Evolutionary conservation across 2,329 filamentous ascomycete species (phyloP).

Genomic region (Xenoacremonium recifei): DNA sequence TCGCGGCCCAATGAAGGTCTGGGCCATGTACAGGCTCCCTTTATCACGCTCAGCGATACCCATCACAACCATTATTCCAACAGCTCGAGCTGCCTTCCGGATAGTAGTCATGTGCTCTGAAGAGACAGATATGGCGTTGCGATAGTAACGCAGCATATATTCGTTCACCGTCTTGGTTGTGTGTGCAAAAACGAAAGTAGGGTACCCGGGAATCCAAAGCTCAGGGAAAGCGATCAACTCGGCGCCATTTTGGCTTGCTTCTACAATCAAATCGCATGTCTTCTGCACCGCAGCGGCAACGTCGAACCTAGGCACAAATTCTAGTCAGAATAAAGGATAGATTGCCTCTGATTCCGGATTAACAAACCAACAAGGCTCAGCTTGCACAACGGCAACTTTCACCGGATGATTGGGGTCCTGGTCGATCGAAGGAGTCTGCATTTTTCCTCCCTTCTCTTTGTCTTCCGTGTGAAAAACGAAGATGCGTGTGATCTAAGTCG

Average conservation of each 20-base stretch:
- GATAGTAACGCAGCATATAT: background rate
- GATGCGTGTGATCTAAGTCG: too few relatives aligned
- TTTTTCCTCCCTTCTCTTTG: too few relatives aligned
- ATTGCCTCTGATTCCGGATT: too few relatives aligned
- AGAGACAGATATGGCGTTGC: slow-evolving; percentile 34
- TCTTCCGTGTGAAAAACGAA: too few relatives aligned
- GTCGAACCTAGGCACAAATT: too few relatives aligned
- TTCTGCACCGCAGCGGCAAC: slow-evolving; percentile 4
- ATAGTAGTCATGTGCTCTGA: slow-evolving; percentile 38
- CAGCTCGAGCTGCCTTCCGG: slow-evolving; percentile 25
- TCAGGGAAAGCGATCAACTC: slow-evolving; percentile 53
- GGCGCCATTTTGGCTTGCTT: slow-evolving; percentile 50
- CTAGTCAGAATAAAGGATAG: too few relatives aligned
- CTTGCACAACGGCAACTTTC: slow-evolving; percentile 8
- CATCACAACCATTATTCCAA: slow-evolving; percentile 37
- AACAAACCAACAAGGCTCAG: slow-evolving; percentile 7
- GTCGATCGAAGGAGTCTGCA: too few relatives aligned
- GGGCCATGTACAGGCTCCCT: slow-evolving; percentile 41
- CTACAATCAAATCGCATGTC: slow-evolving; percentile 48
- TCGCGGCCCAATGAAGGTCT: slow-evolving; percentile 38
- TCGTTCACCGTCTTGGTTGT: too few relatives aligned
- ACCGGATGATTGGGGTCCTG: background rate
- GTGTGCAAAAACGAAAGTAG: slow-evolving; percentile 36
- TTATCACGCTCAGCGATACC: slow-evolving; percentile 40
- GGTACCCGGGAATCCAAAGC: slow-evolving; percentile 52